phyloP scores from a whole-genome alignment of 129 eudicot genomes.

The Glebionis coronaria region DNA sequence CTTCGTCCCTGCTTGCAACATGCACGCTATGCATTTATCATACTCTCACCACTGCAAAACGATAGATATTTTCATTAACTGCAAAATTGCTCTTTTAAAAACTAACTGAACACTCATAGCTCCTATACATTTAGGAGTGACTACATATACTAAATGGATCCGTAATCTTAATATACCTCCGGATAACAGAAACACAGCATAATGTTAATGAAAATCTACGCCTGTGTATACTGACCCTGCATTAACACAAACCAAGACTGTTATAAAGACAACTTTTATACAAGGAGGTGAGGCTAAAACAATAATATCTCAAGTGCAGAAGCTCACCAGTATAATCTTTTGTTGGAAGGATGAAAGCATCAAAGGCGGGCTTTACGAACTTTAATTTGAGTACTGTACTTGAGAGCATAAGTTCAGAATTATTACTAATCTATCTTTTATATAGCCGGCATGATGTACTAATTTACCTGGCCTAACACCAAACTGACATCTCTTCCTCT shows the following conservation, averaged over 20 bases:
- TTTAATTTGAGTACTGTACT: conserved; percentile 92
- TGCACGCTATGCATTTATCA: conserved; percentile 97
- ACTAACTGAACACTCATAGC: background rate
- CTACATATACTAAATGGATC: background rate
- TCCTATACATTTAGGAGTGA: background rate
- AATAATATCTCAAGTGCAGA: background rate
- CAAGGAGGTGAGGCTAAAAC: conserved; percentile 4
- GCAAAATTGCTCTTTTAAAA: too few relatives aligned
- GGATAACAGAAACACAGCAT: conserved; percentile 93
- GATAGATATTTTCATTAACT: too few relatives aligned
- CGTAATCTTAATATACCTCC: conserved; percentile 60
- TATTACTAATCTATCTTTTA: too few relatives aligned
- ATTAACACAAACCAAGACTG: conserved; percentile 21
- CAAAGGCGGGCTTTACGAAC: conserved; percentile 97
- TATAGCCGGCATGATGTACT: background rate
- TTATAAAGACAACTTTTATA: background rate
- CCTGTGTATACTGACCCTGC: conserved; percentile 95
- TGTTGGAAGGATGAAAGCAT: conserved; percentile 96
- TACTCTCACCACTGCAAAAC: conserved; percentile 88
- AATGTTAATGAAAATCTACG: conserved; percentile 93
- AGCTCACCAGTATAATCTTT: conserved; percentile 93
- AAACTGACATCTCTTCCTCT: conserved; percentile 76
- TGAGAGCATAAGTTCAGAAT: conserved; percentile 15
- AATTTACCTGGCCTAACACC: conserved; percentile 85
- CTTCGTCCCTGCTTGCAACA: too few relatives aligned